Evolutionary conservation across 306 rosid species (phyloP), one percentile per base, ranked within the genome.

Genomic region (Castanea crenata): DNA sequence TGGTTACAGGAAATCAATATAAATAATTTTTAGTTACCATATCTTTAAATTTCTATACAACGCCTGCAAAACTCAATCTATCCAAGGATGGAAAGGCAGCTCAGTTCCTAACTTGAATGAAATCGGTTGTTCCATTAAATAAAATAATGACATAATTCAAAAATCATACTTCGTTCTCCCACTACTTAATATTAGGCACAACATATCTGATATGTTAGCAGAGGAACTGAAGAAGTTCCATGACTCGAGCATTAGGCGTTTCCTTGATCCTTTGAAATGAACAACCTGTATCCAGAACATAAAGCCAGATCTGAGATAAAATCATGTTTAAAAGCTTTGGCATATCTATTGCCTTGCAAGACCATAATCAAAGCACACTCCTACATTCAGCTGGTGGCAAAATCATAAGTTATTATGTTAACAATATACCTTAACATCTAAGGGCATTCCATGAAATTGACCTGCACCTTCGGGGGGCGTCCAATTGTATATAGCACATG

Each of bases 391-490:
- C 13, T 23, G 35, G 61, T 67, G 81, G 72, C 79, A 65, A 62
- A 29, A 25, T 8, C 20, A 55, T 29, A 63, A 34, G 31, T 41
- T 52, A 21, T 34, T 32, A 55, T 59, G 19, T 61, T 21, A 15
- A 12, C 68, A 71, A 7, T 34, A 55, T 84, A 95, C 99, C 99
- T 95, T 95, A 63, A 91, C 92, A 82, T 91, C 87, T 86, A 95
- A 85, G 44, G 99, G 94, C 94, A 95, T 87, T 87, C 98, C 98
- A 74, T 89, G 99, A 85, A 95, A 95, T 87, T 92, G 98, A 67
- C 99, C 98, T 55, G 98, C 96, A 73, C 99, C 98, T 85, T 95
- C 99, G 9, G 98, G 99, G 0, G 97, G 98, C n/a, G 99, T 95
- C 98, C 98, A 95, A 72, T 95, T 92, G 87, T 92, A 90, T 49